Conservation (phyloP, 164 flowering plant species). For the Magnolia changhungtana region DNA sequence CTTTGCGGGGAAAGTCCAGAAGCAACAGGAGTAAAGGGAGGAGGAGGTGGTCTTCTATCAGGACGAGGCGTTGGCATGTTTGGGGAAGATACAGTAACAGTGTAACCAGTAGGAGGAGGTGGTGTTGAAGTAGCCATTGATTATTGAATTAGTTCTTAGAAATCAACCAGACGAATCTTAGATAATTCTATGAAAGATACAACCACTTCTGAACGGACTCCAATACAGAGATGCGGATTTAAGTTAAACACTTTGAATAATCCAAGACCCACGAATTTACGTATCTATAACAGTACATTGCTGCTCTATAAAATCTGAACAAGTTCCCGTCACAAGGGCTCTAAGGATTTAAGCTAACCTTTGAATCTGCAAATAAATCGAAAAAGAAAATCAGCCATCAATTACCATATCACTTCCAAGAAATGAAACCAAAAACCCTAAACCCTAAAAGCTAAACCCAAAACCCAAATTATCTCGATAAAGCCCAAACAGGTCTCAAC, state of each 20-base stretch:
- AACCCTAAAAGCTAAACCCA: background rate
- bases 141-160: background rate
- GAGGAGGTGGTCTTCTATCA: slow-evolving; percentile 29
- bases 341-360: background rate
- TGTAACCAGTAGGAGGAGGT: slow-evolving; percentile 8
- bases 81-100: slow-evolving; percentile 8
- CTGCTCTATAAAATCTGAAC: background rate
- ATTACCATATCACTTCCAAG: background rate
- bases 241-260: background rate
- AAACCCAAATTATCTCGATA: background rate
- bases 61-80: slow-evolving; percentile 38
- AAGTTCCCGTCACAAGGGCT: background rate
- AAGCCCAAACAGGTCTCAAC: background rate
- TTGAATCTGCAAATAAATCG: background rate
- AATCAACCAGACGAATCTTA: background rate
- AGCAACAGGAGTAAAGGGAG: slow-evolving; percentile 39
- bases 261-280: background rate
- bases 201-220: background rate
- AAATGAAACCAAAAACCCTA: background rate
- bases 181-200: background rate
- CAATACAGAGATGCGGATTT: background rate
- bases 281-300: background rate
- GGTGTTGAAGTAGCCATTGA: slow-evolving; percentile 52
- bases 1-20: slow-evolving; percentile 54
- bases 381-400: background rate